Evolutionary conservation across 2,329 filamentous ascomycete genomes (phyloP), one percentile per base, ranked within the genome.

Genomic region (Cercospora brassicicola): DNA sequence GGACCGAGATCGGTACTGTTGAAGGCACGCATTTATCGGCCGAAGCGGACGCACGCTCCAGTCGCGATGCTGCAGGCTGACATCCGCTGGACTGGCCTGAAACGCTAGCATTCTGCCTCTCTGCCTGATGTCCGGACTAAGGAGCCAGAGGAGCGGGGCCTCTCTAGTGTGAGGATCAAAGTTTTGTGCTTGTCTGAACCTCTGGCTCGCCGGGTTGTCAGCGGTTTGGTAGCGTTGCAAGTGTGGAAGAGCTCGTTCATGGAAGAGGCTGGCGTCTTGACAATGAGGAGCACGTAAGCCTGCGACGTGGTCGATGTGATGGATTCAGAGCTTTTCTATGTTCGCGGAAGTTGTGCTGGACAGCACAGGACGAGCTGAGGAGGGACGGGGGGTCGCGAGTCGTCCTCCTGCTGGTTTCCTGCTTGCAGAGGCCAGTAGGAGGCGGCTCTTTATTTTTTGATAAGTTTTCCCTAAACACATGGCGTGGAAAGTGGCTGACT

Each of bases 81-180:
- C 30, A 13, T 56, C 31, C 30, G 26, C 20, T 28, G 28, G 48
- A 39, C 30, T 36, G 28, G 18, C 26, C 33, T 57, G 62, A 59
- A 33, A 42, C 5, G 33, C 33, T 23, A 28, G 53, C 48, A 45
- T 6, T 23, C 23, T 36, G 18, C 13, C 51, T 45, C 18, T 15
- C 51, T 57, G 45, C 51, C 20, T 31, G 36, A 28, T 39, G 59
- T 28, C 55, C 67, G 69, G 69, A 69, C 4, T 36, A 67, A 69
- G 51, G 61, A 63, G 66, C 26, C 61, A 33, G 64, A 67, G 78
- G 75, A 74, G 81, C 81, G 85, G 92, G 92, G 93, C 91, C 91
- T 93, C 92, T 93, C 91, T 88, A 79, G 90, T 87, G 91, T 93
- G 93, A 91, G 91, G 84, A 90, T 96, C 92, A 96, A 93, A 93